Evolutionary conservation across 2,329 filamentous ascomycete species (phyloP).

Genomic region (Hypoxylon sp.): DNA sequence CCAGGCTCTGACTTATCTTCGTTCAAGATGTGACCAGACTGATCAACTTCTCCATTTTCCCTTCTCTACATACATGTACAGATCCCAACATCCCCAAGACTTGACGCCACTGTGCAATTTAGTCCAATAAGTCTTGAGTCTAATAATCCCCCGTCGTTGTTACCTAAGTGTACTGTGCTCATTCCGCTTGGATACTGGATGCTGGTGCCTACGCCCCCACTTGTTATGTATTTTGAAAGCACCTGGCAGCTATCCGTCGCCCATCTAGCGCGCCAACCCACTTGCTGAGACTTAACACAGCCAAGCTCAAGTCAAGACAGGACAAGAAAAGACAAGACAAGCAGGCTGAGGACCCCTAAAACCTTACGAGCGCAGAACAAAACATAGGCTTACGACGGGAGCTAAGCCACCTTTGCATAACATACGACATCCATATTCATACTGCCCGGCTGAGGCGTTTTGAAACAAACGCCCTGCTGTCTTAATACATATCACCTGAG

Average conservation of each 20-base stretch:
- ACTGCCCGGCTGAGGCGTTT: constrained; percentile 4
- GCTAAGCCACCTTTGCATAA: constrained; percentile 27
- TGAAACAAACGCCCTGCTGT: constrained; percentile 17
- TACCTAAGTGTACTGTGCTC: constrained; percentile 18
- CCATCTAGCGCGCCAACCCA: constrained; percentile 22
- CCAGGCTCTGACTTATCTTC: constrained; percentile 26
- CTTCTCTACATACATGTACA: not conserved
- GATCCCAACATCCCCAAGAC: not conserved
- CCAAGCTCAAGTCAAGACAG: constrained; percentile 31
- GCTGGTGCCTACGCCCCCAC: constrained; percentile 5
- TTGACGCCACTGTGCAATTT: constrained; percentile 25
- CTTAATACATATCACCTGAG: constrained; percentile 14
- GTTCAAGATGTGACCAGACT: constrained; percentile 28
- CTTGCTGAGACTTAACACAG: constrained; percentile 29
- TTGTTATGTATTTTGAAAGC: constrained; percentile 20
- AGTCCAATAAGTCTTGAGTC: constrained; percentile 8
- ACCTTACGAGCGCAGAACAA: constrained; percentile 7
- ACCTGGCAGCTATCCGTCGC: constrained; percentile 9
- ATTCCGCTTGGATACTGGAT: constrained; percentile 14
- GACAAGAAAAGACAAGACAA: constrained; percentile 17
- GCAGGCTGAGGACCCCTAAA: constrained; percentile 28
- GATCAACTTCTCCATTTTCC: constrained; percentile 11
- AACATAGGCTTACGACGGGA: constrained; percentile 18
- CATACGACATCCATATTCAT: constrained; percentile 35
- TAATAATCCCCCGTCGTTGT: constrained; percentile 6